A percentile compares a stretch with the other conserved stretches of the same genome.
phyloP scores from a whole-genome alignment of 805 yeast genomes.

The Blastobotrys robertii region DNA sequence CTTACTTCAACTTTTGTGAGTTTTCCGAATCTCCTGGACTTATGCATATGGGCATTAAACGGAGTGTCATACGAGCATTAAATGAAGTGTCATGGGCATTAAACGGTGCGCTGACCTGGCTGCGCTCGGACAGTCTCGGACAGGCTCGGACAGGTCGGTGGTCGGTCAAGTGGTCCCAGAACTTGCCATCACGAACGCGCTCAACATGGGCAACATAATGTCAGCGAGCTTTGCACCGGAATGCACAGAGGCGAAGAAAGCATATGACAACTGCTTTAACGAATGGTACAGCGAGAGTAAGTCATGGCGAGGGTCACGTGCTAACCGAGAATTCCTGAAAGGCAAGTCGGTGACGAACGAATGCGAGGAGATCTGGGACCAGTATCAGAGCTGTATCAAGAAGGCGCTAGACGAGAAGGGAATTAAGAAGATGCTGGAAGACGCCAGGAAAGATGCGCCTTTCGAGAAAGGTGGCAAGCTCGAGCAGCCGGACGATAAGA shows the following conservation, averaged over 20 bases:
- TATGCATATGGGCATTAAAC: too few species aligned
- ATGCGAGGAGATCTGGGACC: conserved; percentile 83
- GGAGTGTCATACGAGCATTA: too few species aligned
- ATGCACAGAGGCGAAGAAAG: conserved; percentile 76
- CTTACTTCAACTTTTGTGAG: too few species aligned
- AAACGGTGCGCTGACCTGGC: neutral
- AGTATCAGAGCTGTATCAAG: conserved; percentile 80
- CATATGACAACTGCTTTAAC: conserved; percentile 89
- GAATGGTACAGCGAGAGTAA: conserved; percentile 84
- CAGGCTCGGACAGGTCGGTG: too few species aligned
- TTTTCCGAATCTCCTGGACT: too few species aligned
- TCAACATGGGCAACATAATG: conserved; percentile 59
- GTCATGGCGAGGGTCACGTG: conserved; percentile 19
- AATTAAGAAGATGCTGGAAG: conserved; percentile 73
- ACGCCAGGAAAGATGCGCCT: conserved; percentile 84
- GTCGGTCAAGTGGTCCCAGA: neutral
- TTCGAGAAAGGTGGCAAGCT: conserved; percentile 41
- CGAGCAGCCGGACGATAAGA: conserved; percentile 6
- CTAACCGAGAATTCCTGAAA: conserved; percentile 28
- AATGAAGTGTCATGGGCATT: too few species aligned
- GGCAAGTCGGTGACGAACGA: conserved; percentile 61
- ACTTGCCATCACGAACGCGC: neutral
- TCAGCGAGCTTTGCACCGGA: conserved; percentile 94
- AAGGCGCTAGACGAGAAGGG: conserved; percentile 58
- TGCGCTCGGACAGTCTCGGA: too few species aligned